These are phyloP conservation scores for Phytophthora syringae DNA, from an alignment of 352 stramenopile species.

Conservation along the genomic window DNA sequence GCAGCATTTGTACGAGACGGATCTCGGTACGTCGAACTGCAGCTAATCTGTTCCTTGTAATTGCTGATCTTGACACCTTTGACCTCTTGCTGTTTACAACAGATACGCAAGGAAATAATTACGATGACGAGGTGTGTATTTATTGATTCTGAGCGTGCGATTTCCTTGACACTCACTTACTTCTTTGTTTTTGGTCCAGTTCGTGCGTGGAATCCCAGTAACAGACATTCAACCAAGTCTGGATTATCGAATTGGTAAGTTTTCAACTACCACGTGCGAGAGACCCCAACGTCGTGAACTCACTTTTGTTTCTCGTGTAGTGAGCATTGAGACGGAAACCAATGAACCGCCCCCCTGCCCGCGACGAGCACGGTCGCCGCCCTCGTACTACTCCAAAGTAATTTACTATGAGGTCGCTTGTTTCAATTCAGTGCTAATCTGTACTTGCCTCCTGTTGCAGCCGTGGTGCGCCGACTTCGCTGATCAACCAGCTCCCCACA, in stretches of 20 bases:
- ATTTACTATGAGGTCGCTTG: slow-evolving; percentile 9
- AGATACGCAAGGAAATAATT: slow-evolving; percentile 58
- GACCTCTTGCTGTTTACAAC: slow-evolving; percentile 2
- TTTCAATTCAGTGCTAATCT: background rate
- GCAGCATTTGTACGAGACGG: slow-evolving; percentile 86
- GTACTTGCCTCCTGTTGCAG: too few species aligned
- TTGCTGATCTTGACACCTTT: slow-evolving; percentile 6
- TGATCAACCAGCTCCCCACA: slow-evolving; percentile 85
- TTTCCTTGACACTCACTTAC: background rate
- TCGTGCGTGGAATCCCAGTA: slow-evolving; percentile 37
- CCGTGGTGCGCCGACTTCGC: slow-evolving; percentile 57
- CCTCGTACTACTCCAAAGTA: slow-evolving; percentile 34
- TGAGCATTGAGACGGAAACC: slow-evolving; percentile 58
- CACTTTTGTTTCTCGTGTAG: slow-evolving; percentile 27
- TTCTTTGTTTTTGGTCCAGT: slow-evolving; percentile 26
- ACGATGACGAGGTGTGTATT: slow-evolving; percentile 53
- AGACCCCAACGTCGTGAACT: background rate
- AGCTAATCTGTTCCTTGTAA: background rate
- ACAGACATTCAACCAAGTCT: slow-evolving; percentile 40
- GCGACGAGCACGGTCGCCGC: slow-evolving; percentile 29
- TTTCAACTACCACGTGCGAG: background rate
- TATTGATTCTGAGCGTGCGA: background rate
- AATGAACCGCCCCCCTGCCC: slow-evolving; percentile 33
- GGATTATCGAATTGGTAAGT: slow-evolving; percentile 48
- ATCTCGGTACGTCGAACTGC: slow-evolving; percentile 61